phyloP scores from a whole-genome alignment of 2,329 filamentous ascomycete genomes.

The Phialophora chinensis region DNA sequence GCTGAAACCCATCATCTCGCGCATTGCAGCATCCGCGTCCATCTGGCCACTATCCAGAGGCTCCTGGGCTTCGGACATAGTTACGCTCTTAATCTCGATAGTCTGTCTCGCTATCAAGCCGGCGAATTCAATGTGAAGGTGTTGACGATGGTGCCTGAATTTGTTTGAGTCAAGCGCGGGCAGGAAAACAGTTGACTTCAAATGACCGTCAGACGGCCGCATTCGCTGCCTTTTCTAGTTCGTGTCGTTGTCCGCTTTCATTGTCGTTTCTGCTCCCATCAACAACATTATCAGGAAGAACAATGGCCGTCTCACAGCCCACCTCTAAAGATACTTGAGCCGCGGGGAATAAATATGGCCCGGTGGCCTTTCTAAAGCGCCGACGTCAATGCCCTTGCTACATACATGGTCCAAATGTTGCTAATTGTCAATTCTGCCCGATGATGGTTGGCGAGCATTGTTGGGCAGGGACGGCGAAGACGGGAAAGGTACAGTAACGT shows the following conservation, averaged over 20 bases:
- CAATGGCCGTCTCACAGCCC: background rate
- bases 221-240: background rate
- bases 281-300: background rate
- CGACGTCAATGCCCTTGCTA: background rate
- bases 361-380: background rate
- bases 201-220: background rate
- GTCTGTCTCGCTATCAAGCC: background rate
- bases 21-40: constrained; percentile 34
- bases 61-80: constrained; percentile 21
- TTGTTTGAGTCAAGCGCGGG: background rate
- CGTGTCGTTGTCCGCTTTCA: background rate
- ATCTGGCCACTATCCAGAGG: background rate
- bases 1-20: constrained; percentile 37
- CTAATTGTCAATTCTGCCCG: background rate
- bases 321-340: background rate
- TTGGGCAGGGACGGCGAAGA: no score
- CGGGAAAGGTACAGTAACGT: background rate
- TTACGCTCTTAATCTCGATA: background rate
- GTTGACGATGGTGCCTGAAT: background rate
- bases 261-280: background rate
- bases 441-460: background rate
- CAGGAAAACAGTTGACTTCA: background rate
- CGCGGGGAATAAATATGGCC: background rate
- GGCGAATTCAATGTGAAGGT: background rate
- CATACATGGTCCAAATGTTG: background rate